Base-by-base conservation (phyloP, 2,329 filamentous ascomycete genomes). In the Ceratocystis destructans region DNA sequence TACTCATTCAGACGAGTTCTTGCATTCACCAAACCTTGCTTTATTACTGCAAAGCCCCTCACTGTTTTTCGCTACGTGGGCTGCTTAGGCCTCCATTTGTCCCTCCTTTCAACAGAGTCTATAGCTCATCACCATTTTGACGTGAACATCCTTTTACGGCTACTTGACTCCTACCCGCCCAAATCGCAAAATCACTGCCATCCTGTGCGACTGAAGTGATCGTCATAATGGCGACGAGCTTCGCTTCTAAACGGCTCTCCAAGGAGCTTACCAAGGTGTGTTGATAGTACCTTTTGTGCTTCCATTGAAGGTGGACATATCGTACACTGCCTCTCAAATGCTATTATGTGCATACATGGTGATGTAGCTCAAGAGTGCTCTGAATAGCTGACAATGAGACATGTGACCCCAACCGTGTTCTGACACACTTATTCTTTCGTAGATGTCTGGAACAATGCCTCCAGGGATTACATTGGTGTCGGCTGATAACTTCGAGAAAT, bases 401-500 rank as follows among this genome's bases (percentile, higher is more conserved):
- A 59, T 59, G 28, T 59, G 31, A 59, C 15, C 25, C 28, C 2
- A 33, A 22, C 15, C n/a, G 7, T 33, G 2, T 37, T 59, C 55
- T 64, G 41, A 64, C 62, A 64, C 53, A 37, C 5, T 41, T 8
- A 41, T 53, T 25, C 62, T 55, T 7, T 44, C 8, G 31, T 41
- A 86, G 83, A 83, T 85, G 70, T 76, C 78, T 62, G 80, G 77
- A 69, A 75, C 76, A 68, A 73, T 86, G 48, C 85, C 86, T 50
- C 84, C 84, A 20, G 85, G 85, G 64, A 96, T 99, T 75, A 80
- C 83, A 62, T 84, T 97, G 62, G 85, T 95, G 68, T 84, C 86
- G 61, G 86, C 90, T 67, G 89, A 95, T 61, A 87, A 91, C 74
- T 86, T 96, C 64, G 83, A 90, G 72, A 87, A 94, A 78, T 99